A percentile compares a stretch with the other conserved stretches of the same genome.
Conservation (phyloP, 1,139 yeast species). For the Blastobotrys apis region DNA sequence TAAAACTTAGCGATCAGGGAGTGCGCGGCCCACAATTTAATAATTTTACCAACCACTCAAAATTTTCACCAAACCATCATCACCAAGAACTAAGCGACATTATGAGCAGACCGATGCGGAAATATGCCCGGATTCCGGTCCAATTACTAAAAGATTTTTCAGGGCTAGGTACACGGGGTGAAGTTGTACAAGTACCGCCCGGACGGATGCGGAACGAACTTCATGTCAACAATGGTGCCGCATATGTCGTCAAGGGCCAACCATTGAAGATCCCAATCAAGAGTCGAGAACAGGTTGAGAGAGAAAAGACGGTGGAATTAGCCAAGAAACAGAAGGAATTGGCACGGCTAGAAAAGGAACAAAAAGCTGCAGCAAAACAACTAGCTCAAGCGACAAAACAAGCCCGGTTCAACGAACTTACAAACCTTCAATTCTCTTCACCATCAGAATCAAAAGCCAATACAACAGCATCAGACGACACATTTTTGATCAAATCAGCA, state of each 20-base stretch:
- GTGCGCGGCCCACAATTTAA: background rate
- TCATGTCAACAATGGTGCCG: constrained; percentile 68
- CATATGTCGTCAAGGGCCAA: constrained; percentile 52
- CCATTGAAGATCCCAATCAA: constrained; percentile 63
- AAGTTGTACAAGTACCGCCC: constrained; percentile 71
- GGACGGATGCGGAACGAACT: constrained; percentile 78
- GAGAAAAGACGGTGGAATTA: constrained; percentile 10
- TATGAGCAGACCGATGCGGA: constrained; percentile 27
- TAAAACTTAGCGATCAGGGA: background rate
- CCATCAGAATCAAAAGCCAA: background rate
- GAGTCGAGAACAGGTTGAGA: constrained; percentile 30
- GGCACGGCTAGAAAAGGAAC: constrained; percentile 15
- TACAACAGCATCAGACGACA: background rate
- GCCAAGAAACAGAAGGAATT: constrained; percentile 13
- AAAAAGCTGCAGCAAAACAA: constrained; percentile 11
- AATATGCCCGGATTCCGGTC: constrained; percentile 48
- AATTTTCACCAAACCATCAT: background rate
- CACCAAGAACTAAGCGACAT: background rate
- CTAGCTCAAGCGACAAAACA: constrained; percentile 11
- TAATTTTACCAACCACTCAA: background rate
- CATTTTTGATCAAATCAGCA: constrained; percentile 22
- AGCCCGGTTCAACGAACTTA: constrained; percentile 6
- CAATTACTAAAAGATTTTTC: constrained; percentile 69
- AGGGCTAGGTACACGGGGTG: constrained; percentile 58
- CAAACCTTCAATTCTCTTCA: constrained; percentile 15